Evolutionary conservation across 2,329 filamentous ascomycete genomes (phyloP).

Genomic region (Diaporthe sp.): DNA sequence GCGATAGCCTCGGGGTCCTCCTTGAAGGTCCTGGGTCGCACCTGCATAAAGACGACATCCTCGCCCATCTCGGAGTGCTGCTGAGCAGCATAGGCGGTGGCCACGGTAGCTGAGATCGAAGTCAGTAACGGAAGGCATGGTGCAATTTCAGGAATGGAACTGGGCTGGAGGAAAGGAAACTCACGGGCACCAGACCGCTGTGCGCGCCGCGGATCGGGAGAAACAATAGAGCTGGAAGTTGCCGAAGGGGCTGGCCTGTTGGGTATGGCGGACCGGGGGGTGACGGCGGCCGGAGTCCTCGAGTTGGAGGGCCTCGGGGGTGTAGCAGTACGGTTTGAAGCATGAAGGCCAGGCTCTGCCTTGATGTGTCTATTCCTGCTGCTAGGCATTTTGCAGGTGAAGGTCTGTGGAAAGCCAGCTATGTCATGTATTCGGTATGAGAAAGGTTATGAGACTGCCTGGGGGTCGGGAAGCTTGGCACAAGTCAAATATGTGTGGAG

Average conservation of each 20-base stretch:
- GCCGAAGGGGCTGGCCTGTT: slow-evolving; percentile 30
- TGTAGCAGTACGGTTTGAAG: not conserved
- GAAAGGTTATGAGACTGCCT: not conserved
- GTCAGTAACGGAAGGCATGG: not conserved
- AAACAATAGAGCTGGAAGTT: slow-evolving; percentile 28
- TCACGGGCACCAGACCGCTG: slow-evolving; percentile 44
- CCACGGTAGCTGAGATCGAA: slow-evolving; percentile 46
- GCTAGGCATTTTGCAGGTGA: slow-evolving; percentile 9
- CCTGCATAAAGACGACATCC: slow-evolving; percentile 46
- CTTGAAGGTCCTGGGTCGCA: slow-evolving; percentile 40
- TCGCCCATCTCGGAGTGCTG: slow-evolving; percentile 38
- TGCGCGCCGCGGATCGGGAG: slow-evolving; percentile 34
- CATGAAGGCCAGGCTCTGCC: slow-evolving; percentile 31
- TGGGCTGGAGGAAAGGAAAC: slow-evolving; percentile 19
- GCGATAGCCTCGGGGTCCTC: slow-evolving; percentile 10
- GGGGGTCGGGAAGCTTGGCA: not conserved
- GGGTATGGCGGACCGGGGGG: slow-evolving; percentile 26
- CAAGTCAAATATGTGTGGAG: not conserved
- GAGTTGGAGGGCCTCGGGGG: slow-evolving; percentile 3
- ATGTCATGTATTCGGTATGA: not conserved
- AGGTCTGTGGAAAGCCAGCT: not conserved
- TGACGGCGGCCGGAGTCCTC: slow-evolving; percentile 12
- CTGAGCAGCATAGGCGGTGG: slow-evolving; percentile 40
- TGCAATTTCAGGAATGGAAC: not conserved
- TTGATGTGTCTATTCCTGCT: slow-evolving; percentile 28